A percentile compares a stretch with the other conserved stretches of the same genome.
Conservation (phyloP, 192 early-diverging fungal species). For the Coemansia sp. region DNA sequence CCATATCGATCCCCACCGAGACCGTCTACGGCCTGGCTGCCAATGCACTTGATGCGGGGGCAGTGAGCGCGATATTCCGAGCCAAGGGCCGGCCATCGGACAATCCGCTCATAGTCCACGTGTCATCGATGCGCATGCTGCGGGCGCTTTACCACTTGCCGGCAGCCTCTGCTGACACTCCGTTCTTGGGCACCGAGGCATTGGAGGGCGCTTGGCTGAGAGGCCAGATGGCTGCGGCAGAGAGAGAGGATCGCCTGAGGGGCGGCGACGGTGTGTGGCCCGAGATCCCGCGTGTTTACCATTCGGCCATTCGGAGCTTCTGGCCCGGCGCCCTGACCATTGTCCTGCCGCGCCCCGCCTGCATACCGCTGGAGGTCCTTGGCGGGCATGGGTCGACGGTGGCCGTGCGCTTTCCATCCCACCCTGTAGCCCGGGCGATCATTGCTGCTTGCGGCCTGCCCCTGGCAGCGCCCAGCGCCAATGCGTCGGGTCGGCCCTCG, state of each 20-base stretch:
- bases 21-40: constrained; percentile 97
- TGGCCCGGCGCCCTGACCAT: constrained; percentile 98
- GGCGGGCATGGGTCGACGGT: constrained; percentile 79
- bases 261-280: constrained; percentile 49
- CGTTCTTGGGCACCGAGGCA: constrained; percentile 49
- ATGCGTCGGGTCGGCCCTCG: constrained; percentile 91
- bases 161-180: constrained; percentile 5
- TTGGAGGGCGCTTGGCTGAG: constrained; percentile 25
- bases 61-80: constrained; percentile 73
- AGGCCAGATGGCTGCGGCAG: constrained; percentile 15
- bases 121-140: constrained; percentile 88
- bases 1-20: constrained; percentile 93
- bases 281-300: constrained; percentile 71
- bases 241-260: constrained; percentile 12
- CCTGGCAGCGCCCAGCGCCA: constrained; percentile 97
- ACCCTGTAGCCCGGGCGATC: constrained; percentile 86
- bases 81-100: constrained; percentile 91
- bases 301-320: constrained; percentile 58
- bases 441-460: constrained; percentile 83
- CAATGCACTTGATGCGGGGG: constrained; percentile 68
- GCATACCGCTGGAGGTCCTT: constrained; percentile 71
- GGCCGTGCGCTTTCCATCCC: constrained; percentile 87
- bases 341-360: constrained; percentile 68
- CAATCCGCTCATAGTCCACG: constrained; percentile 97
- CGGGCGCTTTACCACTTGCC: constrained; percentile 60